Evolutionary conservation across 345 rosid genomes (phyloP).

Genomic region (Eucalyptus curtisii): DNA sequence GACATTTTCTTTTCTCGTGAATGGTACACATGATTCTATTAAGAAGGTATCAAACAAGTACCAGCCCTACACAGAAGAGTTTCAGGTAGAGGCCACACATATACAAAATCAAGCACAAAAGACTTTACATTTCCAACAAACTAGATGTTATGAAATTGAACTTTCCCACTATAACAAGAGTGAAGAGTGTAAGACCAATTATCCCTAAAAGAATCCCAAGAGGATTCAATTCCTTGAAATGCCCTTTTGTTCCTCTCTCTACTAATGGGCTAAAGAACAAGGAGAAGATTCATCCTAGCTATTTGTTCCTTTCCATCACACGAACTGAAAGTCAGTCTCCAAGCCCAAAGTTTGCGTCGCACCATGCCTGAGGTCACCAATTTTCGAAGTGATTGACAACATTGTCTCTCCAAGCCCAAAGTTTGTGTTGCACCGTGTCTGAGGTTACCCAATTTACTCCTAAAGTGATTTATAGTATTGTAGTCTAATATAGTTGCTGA

Average conservation of each 20-base stretch:
- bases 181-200: background rate
- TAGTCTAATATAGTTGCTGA: background rate
- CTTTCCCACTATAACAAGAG: background rate
- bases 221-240: background rate
- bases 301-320: background rate
- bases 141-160: background rate
- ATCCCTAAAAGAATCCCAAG: background rate
- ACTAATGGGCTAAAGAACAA: background rate
- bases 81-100: background rate
- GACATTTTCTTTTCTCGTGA: background rate
- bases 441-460: background rate
- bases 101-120: background rate
- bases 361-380: background rate
- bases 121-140: background rate
- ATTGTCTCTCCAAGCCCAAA: background rate
- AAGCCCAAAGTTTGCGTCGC: background rate
- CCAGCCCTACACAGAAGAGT: background rate
- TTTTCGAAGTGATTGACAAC: background rate
- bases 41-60: background rate
- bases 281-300: background rate
- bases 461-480: background rate
- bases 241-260: background rate
- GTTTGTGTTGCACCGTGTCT: background rate
- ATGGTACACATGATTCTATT: background rate
- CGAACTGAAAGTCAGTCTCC: background rate